phyloP scores from a whole-genome alignment of 2,329 filamentous ascomycete species.

The Dactylellina leptospora region DNA sequence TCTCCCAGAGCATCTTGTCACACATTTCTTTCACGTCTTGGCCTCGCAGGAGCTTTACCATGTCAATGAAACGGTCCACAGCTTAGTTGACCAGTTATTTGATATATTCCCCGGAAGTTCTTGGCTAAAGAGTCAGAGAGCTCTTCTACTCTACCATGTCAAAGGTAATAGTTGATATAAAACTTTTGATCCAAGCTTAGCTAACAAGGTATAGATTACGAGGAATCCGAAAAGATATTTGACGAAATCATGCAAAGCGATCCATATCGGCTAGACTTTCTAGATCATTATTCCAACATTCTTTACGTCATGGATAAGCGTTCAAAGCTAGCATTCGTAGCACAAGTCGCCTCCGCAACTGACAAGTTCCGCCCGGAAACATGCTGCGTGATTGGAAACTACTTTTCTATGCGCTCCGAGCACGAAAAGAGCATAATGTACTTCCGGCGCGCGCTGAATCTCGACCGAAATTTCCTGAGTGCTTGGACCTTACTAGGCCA shows the following conservation, averaged over 20 bases:
- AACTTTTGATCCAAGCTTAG: not conserved
- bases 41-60: slow-evolving; percentile 92
- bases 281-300: slow-evolving; percentile 97
- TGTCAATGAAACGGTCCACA: slow-evolving; percentile 77
- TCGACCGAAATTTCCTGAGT: slow-evolving; percentile 89
- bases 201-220: slow-evolving; percentile 65
- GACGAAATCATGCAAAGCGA: slow-evolving; percentile 74
- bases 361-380: slow-evolving; percentile 98
- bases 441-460: slow-evolving; percentile 87
- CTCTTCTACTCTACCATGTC: slow-evolving; percentile 86
- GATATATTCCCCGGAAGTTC: slow-evolving; percentile 85
- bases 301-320: slow-evolving; percentile 89
- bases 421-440: slow-evolving; percentile 99
- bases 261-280: slow-evolving; percentile 78
- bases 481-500: slow-evolving; percentile 99
- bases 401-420: slow-evolving; percentile 91
- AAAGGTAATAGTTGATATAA: slow-evolving; percentile 63
- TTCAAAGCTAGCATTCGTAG: slow-evolving; percentile 89
- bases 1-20: slow-evolving; percentile 88
- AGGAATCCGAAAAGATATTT: slow-evolving; percentile 71
- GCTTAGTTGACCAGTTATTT: slow-evolving; percentile 78
- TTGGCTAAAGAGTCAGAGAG: slow-evolving; percentile 89
- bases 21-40: slow-evolving; percentile 91
- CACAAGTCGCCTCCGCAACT: slow-evolving; percentile 86
- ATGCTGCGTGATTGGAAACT: slow-evolving; percentile 95